Percentiles rank a stretch among this genome's conserved stretches.
These are phyloP conservation scores for Monosporascus sp. DNA, from an alignment of 2,329 filamentous ascomycete species.

Conservation along the genomic window DNA sequence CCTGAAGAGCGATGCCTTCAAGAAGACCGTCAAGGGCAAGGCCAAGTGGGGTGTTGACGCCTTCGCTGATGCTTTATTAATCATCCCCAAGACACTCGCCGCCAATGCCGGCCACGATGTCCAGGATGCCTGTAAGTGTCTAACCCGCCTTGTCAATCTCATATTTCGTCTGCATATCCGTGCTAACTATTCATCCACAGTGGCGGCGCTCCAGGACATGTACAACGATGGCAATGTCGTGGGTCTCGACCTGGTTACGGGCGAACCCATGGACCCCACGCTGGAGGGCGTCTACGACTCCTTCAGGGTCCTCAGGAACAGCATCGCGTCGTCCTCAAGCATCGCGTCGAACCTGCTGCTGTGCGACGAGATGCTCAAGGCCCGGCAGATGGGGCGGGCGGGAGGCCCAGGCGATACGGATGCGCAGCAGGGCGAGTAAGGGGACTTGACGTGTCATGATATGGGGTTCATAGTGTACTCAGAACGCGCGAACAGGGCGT, in stretches of 20 bases:
- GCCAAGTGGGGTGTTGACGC: slow-evolving; percentile 93
- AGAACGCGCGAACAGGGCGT: too few relatives aligned
- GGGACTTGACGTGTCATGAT: too few relatives aligned
- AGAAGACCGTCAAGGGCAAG: slow-evolving; percentile 93
- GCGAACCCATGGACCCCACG: slow-evolving; percentile 91
- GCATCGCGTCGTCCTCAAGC: slow-evolving; percentile 85
- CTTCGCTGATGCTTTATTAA: slow-evolving; percentile 87
- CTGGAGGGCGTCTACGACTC: slow-evolving; percentile 93
- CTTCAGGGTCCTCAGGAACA: slow-evolving; percentile 90
- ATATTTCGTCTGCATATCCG: neutral
- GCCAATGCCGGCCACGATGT: slow-evolving; percentile 96
- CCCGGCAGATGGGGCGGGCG: slow-evolving; percentile 81
- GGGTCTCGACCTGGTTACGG: slow-evolving; percentile 79
- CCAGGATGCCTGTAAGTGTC: slow-evolving; percentile 78
- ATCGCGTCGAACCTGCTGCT: slow-evolving; percentile 93
- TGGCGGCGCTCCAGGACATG: slow-evolving; percentile 84
- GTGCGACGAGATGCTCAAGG: slow-evolving; percentile 96
- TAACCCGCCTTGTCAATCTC: neutral
- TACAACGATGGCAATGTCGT: slow-evolving; percentile 76
- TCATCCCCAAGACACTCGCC: slow-evolving; percentile 96
- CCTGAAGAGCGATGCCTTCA: slow-evolving; percentile 79
- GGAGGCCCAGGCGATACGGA: slow-evolving; percentile 45
- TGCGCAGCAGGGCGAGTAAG: too few relatives aligned
- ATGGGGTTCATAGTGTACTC: too few relatives aligned
- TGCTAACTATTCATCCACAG: slow-evolving; percentile 34